These are phyloP conservation scores for Crataegus laevigata DNA, from an alignment of 306 rosid genomes.

Conservation along the genomic window DNA sequence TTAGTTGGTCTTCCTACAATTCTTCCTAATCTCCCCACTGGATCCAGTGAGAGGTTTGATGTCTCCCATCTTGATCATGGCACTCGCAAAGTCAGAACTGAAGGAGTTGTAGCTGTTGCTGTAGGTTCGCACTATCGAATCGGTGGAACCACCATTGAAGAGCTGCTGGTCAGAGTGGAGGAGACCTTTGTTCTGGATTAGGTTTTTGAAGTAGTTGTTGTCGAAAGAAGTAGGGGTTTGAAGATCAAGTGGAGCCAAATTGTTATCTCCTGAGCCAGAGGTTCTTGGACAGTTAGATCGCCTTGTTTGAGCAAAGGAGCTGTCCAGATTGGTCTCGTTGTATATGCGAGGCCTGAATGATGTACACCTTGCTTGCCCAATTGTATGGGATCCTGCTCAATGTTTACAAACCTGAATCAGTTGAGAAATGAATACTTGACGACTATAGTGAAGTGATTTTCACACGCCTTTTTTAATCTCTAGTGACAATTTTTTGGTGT, in stretches of 20 bases:
- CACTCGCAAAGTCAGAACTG: conserved; percentile 42
- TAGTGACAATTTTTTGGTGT: background rate
- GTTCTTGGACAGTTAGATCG: conserved; percentile 49
- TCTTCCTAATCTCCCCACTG: conserved; percentile 64
- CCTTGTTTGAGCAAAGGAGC: conserved; percentile 38
- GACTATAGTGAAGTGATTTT: no score
- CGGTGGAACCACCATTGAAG: conserved; percentile 66
- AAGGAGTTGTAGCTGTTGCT: conserved; percentile 26
- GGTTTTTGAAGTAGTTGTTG: conserved; percentile 63
- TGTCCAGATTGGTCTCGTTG: conserved; percentile 56
- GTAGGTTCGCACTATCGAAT: conserved; percentile 46
- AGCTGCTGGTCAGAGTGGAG: conserved; percentile 85
- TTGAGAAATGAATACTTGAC: background rate
- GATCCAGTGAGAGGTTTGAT: conserved; percentile 81
- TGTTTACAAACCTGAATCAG: background rate
- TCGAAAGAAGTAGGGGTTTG: conserved; percentile 53
- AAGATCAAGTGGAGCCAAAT: conserved; percentile 70
- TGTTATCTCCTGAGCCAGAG: conserved; percentile 74
- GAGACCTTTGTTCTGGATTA: conserved; percentile 55
- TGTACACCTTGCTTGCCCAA: conserved; percentile 85
- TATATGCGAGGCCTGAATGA: conserved; percentile 47
- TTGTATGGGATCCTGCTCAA: conserved; percentile 59
- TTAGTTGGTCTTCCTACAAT: conserved; percentile 59
- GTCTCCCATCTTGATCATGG: conserved; percentile 84
- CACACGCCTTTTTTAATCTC: background rate